Evolutionary conservation across 1,139 yeast species (phyloP), one percentile per base, ranked within the genome.

Genomic region (Lodderomyces elongisporus): DNA sequence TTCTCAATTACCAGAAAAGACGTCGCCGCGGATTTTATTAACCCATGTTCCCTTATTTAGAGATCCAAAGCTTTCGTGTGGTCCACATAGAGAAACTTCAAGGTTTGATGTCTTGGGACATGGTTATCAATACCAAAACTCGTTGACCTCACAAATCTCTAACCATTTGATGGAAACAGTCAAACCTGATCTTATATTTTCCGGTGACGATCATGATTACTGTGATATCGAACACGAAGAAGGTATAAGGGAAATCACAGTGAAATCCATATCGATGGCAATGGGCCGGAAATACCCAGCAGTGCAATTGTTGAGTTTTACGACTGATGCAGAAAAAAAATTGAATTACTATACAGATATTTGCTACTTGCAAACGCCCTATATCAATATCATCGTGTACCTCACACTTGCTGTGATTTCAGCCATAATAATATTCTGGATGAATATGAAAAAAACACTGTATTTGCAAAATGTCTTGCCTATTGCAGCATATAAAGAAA

Each of bases 181-280:
- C 1, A 62, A 70, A 33, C 99, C 99, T 0, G 62, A 66, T 16
- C 59, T 81, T 6, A 69, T 85, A 1, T 85, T 87, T 52, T 78
- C 95, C 2, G 99, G 99, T 1, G 99, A 91, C 53, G 98, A 91
- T 54, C 99, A 93, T 59, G 98, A 93, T 46, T 72, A 70, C 47
- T 75, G 81, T 47, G 77, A 71, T 41, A 52, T 70, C 4, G 36
- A 40, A 3, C 79, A 73, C 45, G 46, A 49, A 10, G 36, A 41
- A 4, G 38, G 41, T 4, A 40, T 46, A 1, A 48, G 70, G 21
- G 79, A 73, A 44, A 56, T 74, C 37, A 73, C 77, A 18, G 77
- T 74, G 22, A 74, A 74, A 45, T 70, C 79, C 16, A 66, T 74
- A 7, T 69, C 77, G 29, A 70, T 75, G 77, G 79, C 80, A 17